phyloP scores from a whole-genome alignment of 805 yeast genomes.

The Suhomyces tanzawaensis region DNA sequence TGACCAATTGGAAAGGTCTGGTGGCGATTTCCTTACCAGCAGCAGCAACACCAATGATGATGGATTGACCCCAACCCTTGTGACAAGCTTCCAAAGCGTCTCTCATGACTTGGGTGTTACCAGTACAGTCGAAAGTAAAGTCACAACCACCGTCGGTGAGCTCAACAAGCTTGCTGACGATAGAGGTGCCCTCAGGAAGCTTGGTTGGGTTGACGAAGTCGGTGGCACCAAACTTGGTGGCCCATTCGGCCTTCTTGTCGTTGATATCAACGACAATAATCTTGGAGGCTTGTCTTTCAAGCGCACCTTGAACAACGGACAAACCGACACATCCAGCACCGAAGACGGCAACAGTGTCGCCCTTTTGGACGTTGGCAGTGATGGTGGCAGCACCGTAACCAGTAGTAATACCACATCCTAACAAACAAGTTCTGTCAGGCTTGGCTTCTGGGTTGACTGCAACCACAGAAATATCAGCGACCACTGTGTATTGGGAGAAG shows the following conservation, averaged over 20 bases:
- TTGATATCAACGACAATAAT: slow-evolving; percentile 87
- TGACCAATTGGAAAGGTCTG: slow-evolving; percentile 97
- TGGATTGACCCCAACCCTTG: slow-evolving; percentile 98
- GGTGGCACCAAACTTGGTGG: slow-evolving; percentile 88
- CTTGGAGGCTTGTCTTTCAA: slow-evolving; percentile 72
- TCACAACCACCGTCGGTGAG: slow-evolving; percentile 97
- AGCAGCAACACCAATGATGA: slow-evolving; percentile 97
- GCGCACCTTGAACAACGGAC: slow-evolving; percentile 94
- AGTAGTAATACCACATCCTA: slow-evolving; percentile 98
- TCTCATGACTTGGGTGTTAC: slow-evolving; percentile 94
- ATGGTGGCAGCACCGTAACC: slow-evolving; percentile 97
- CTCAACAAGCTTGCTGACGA: slow-evolving; percentile 77
- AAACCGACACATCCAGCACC: slow-evolving; percentile 99
- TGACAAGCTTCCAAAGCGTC: slow-evolving; percentile 95
- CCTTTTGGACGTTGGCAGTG: slow-evolving; percentile 86
- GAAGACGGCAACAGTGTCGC: slow-evolving; percentile 93
- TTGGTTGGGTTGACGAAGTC: slow-evolving; percentile 86
- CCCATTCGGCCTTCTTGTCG: slow-evolving; percentile 82
- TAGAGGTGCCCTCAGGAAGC: slow-evolving; percentile 67
- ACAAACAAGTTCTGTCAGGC: slow-evolving; percentile 80
- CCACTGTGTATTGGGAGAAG: slow-evolving; percentile 95
- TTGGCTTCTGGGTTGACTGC: slow-evolving; percentile 85
- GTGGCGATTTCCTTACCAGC: slow-evolving; percentile 97
- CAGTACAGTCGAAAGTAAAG: slow-evolving; percentile 96
- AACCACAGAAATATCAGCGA: slow-evolving; percentile 94